phyloP scores from a whole-genome alignment of 73 alveolate genomes.

The Stentor coeruleus region DNA sequence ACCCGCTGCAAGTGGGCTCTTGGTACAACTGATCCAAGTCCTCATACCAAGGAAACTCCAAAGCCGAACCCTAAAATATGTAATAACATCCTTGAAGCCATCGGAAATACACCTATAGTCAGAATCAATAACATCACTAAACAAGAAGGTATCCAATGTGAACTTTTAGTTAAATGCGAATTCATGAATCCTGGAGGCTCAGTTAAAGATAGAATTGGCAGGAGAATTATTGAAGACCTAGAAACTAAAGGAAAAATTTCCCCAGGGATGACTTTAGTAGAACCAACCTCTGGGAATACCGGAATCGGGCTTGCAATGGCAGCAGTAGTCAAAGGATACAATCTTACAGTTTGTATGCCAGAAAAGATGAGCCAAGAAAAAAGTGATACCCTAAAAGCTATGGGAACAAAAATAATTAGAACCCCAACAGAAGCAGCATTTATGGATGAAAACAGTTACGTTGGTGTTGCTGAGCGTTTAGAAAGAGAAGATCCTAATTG shows the following conservation, averaged over 20 bases:
- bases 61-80: too few species aligned
- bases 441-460: not conserved
- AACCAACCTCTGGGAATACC: conserved; percentile 13
- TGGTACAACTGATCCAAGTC: too few species aligned
- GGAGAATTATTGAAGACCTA: conserved; percentile 27
- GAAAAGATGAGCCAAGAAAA: not conserved
- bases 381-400: not conserved
- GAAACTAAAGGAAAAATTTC: conserved; percentile 27
- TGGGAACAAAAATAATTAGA: not conserved
- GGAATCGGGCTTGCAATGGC: conserved; percentile 5
- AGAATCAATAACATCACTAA: too few species aligned
- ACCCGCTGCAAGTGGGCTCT: too few species aligned
- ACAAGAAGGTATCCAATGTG: too few species aligned
- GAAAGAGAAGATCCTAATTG: not conserved
- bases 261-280: too few species aligned
- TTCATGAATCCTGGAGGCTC: conserved; percentile 42
- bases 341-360: conserved; percentile 9
- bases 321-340: not conserved
- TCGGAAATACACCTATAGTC: too few species aligned
- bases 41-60: too few species aligned
- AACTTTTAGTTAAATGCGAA: conserved; percentile 33
- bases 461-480: not conserved
- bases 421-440: not conserved
- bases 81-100: too few species aligned
- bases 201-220: conserved; percentile 37